phyloP scores from a whole-genome alignment of 805 yeast genomes.

The Metschnikowia chrysomelidarum region DNA sequence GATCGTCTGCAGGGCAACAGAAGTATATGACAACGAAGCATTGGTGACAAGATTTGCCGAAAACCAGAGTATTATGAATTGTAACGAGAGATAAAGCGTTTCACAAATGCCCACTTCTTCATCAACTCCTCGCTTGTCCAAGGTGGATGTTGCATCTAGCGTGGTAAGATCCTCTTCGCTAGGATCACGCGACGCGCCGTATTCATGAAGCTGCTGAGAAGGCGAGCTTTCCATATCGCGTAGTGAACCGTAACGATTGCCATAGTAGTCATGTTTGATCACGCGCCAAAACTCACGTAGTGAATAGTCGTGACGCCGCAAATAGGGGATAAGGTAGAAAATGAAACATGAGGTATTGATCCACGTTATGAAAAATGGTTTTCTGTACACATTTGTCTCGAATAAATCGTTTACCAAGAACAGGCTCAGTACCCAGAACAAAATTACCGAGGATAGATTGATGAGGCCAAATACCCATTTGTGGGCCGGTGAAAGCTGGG shows the following conservation, averaged over 20 bases:
- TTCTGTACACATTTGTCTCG: slow-evolving; percentile 66
- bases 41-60: slow-evolving; percentile 82
- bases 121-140: slow-evolving; percentile 20
- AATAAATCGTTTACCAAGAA: slow-evolving; percentile 78
- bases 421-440: slow-evolving; percentile 89
- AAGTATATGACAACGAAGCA: slow-evolving; percentile 81
- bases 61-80: slow-evolving; percentile 89
- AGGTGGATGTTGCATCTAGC: slow-evolving; percentile 1
- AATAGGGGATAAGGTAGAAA: slow-evolving; percentile 68
- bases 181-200: slow-evolving; percentile 15
- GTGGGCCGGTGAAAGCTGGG: slow-evolving; percentile 29
- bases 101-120: slow-evolving; percentile 45
- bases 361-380: slow-evolving; percentile 92
- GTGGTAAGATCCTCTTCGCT: slow-evolving; percentile 6
- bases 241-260: slow-evolving; percentile 2
- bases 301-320: slow-evolving; percentile 28
- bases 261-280: slow-evolving; percentile 25
- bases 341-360: slow-evolving; percentile 83
- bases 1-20: slow-evolving; percentile 93
- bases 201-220: slow-evolving; percentile 8
- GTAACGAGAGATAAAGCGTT: slow-evolving; percentile 70
- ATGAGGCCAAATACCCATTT: slow-evolving; percentile 79
- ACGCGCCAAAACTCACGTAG: slow-evolving; percentile 23
- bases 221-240: slow-evolving; percentile 4
- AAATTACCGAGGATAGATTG: slow-evolving; percentile 70